These are phyloP conservation scores for Cairneyella variabilis DNA, from an alignment of 495 filamentous ascomycete species.

Conservation along the genomic window DNA sequence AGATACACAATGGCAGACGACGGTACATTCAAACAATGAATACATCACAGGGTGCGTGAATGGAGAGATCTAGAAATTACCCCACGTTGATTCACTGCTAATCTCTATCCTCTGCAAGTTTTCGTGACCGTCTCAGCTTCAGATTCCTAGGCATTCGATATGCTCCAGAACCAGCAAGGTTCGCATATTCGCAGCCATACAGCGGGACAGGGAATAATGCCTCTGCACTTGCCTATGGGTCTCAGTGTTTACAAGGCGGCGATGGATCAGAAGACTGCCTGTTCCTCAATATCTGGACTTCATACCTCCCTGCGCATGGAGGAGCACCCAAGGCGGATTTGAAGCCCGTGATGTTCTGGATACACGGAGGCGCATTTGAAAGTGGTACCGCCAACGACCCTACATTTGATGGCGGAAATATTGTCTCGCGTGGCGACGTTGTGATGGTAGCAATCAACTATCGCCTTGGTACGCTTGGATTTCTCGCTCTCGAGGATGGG, in stretches of 20 bases:
- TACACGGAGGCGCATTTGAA: conserved; percentile 30
- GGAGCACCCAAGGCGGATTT: conserved; percentile 16
- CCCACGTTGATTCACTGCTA: not conserved
- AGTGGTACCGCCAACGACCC: conserved; percentile 27
- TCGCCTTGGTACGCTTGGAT: no score
- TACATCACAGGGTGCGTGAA: conserved; percentile 37
- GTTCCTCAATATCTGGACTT: conserved; percentile 44
- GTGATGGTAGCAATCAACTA: conserved; percentile 42
- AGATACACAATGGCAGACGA: conserved; percentile 38
- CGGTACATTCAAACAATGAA: conserved; percentile 39
- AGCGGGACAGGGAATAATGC: conserved; percentile 16
- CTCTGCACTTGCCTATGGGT: conserved; percentile 25
- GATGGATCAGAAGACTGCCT: conserved; percentile 45
- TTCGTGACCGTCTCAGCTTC: conserved; percentile 49
- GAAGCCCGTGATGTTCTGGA: conserved; percentile 47
- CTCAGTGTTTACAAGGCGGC: conserved; percentile 37
- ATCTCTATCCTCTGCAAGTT: conserved; percentile 17
- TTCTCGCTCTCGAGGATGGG: conserved; percentile 37
- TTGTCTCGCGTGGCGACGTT: conserved; percentile 42
- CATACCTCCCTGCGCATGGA: conserved; percentile 38
- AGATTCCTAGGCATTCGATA: conserved; percentile 43
- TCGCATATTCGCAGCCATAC: conserved; percentile 28
- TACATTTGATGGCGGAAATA: conserved; percentile 41
- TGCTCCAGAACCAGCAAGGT: conserved; percentile 33
- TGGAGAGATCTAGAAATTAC: no score